A percentile compares a stretch with the other conserved stretches of the same genome.
Conservation (phyloP, 2,329 filamentous ascomycete species). For the Sporothrix protearum region DNA sequence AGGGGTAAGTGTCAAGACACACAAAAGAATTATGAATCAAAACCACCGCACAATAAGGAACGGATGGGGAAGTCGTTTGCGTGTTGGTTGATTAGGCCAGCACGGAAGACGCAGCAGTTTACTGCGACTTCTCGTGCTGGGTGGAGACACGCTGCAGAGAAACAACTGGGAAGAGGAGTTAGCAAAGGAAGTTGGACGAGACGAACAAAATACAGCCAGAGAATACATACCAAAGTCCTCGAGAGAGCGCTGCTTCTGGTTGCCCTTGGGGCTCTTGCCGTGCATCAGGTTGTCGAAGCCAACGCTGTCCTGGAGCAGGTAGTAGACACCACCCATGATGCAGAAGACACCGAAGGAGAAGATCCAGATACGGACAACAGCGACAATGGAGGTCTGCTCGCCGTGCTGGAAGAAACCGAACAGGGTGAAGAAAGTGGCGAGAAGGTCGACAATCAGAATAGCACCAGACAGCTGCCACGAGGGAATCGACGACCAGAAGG, state of each 20-base stretch:
- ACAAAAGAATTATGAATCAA: conserved; percentile 28
- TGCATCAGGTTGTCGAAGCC: conserved; percentile 93
- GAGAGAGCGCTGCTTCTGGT: conserved; percentile 76
- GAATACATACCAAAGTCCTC: conserved; percentile 78
- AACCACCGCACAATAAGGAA: conserved; percentile 26
- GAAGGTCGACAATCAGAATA: conserved; percentile 74
- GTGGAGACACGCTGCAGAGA: conserved; percentile 86
- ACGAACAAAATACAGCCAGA: not conserved
- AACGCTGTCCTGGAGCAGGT: conserved; percentile 74
- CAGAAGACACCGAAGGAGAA: conserved; percentile 89
- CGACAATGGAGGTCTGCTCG: conserved; percentile 66
- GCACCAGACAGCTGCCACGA: conserved; percentile 80
- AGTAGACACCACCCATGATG: conserved; percentile 66
- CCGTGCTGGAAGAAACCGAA: conserved; percentile 76
- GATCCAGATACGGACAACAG: conserved; percentile 84
- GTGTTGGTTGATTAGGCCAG: not conserved
- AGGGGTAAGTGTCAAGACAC: conserved; percentile 22
- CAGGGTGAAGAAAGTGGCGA: conserved; percentile 80
- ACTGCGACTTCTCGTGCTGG: conserved; percentile 84
- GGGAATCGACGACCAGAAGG: conserved; percentile 85
- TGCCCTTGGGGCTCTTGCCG: conserved; percentile 77
- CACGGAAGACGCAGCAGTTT: conserved; percentile 35
- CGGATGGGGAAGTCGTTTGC: not conserved
- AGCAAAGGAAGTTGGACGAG: conserved; percentile 36
- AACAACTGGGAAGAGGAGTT: conserved; percentile 62